These are phyloP conservation scores for Septoria linicola DNA, from an alignment of 2,329 filamentous ascomycete species.

Conservation along the genomic window DNA sequence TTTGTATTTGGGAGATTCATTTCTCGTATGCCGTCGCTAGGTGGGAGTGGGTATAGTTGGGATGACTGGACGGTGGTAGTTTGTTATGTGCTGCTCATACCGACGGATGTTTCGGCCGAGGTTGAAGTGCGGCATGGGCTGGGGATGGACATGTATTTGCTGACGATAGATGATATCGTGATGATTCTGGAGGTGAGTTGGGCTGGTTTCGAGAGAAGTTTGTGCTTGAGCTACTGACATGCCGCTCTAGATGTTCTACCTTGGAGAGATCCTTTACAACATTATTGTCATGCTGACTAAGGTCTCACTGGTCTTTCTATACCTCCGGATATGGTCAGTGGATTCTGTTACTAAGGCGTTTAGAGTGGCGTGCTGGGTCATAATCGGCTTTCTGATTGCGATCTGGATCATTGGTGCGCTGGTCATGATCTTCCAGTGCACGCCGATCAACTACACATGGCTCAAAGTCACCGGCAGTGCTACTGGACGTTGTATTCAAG, in stretches of 20 bases:
- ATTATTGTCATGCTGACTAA: conserved; percentile 16
- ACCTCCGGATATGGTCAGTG: conserved; percentile 17
- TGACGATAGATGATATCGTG: conserved; percentile 6
- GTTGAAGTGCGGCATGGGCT: conserved; percentile 16
- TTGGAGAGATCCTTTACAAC: conserved; percentile 16
- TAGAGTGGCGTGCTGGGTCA: conserved; percentile 9
- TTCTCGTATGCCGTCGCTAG: conserved; percentile 6
- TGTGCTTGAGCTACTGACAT: neutral
- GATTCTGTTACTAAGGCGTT: conserved; percentile 9
- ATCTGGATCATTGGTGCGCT: conserved; percentile 7
- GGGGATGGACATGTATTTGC: conserved; percentile 12
- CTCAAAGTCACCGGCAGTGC: neutral
- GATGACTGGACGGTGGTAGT: conserved; percentile 16
- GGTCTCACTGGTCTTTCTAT: conserved; percentile 14
- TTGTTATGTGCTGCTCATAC: conserved; percentile 12
- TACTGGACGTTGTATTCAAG: conserved; percentile 1
- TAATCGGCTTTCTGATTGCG: conserved; percentile 7
- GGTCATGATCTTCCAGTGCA: conserved; percentile 17
- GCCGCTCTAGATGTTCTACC: conserved; percentile 13
- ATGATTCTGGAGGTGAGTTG: conserved; percentile 9
- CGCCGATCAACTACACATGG: conserved; percentile 12
- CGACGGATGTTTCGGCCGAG: conserved; percentile 8
- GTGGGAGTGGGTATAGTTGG: conserved; percentile 16
- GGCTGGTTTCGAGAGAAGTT: neutral
- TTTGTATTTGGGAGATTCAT: conserved; percentile 10